phyloP scores from a whole-genome alignment of 805 yeast genomes.

The Candida xyloterini region DNA sequence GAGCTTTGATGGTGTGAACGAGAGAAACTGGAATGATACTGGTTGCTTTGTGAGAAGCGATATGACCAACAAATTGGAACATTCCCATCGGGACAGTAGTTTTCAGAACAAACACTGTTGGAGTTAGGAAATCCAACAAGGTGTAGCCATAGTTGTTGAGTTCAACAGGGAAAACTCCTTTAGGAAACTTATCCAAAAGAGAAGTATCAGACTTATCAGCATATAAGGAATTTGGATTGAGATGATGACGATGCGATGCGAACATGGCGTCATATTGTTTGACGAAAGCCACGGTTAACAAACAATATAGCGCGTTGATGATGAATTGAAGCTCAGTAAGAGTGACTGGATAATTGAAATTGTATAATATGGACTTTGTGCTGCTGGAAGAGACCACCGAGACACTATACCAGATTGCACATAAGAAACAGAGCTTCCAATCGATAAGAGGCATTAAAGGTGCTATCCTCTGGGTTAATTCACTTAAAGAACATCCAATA shows the following conservation, averaged over 20 bases:
- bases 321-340: slow-evolving; percentile 85
- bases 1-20: slow-evolving; percentile 91
- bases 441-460: slow-evolving; percentile 25
- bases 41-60: slow-evolving; percentile 90
- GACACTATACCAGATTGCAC: slow-evolving; percentile 75
- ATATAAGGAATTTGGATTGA: slow-evolving; percentile 35
- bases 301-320: slow-evolving; percentile 62
- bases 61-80: slow-evolving; percentile 90
- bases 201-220: slow-evolving; percentile 14
- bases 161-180: slow-evolving; percentile 47
- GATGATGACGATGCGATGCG: slow-evolving; percentile 26
- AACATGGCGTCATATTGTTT: slow-evolving; percentile 35
- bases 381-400: slow-evolving; percentile 81
- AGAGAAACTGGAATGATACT: slow-evolving; percentile 88
- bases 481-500: slow-evolving; percentile 7
- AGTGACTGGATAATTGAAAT: slow-evolving; percentile 79
- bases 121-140: slow-evolving; percentile 45
- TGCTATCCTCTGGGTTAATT: slow-evolving; percentile 9
- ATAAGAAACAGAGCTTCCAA: slow-evolving; percentile 40
- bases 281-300: slow-evolving; percentile 31
- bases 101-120: slow-evolving; percentile 48
- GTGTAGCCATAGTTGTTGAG: slow-evolving; percentile 29
- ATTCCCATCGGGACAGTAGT: slow-evolving; percentile 92
- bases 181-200: slow-evolving; percentile 38
- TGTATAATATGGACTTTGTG: slow-evolving; percentile 69